phyloP scores from a whole-genome alignment of 2,329 filamentous ascomycete species.

The Sporothrix globosa region DNA sequence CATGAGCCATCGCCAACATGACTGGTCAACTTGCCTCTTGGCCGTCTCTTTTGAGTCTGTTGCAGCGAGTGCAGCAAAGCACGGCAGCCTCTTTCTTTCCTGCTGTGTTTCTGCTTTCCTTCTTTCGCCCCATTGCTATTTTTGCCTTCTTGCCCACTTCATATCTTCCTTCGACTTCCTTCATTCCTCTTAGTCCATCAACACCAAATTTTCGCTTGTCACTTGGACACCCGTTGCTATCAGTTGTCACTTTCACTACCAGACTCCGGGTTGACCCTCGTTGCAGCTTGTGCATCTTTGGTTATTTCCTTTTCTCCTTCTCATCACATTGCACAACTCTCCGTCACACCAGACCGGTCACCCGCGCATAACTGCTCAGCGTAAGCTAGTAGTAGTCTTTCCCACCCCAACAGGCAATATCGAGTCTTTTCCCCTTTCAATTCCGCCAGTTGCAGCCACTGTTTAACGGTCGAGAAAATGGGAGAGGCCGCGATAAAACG shows the following conservation, averaged over 20 bases:
- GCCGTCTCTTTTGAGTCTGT: slow-evolving; percentile 15
- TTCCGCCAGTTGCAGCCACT: not conserved
- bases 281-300: not conserved
- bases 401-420: not conserved
- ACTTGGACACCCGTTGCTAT: not conserved
- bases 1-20: slow-evolving; percentile 20
- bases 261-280: not conserved
- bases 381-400: not conserved
- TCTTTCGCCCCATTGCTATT: not conserved
- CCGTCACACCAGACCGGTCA: slow-evolving; percentile 23
- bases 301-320: not conserved
- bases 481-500: slow-evolving; percentile 8
- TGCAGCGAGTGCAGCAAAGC: slow-evolving; percentile 3
- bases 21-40: slow-evolving; percentile 25
- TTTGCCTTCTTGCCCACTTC: not conserved
- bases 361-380: slow-evolving; percentile 16
- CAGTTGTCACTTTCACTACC: not conserved
- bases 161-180: not conserved
- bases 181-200: not conserved
- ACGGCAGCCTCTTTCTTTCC: not conserved
- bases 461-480: not conserved
- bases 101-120: not conserved
- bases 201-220: not conserved
- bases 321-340: slow-evolving; percentile 17
- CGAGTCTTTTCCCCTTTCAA: slow-evolving; percentile 1